Conservation (phyloP, 768 basidiomycete species). For the Pleurotus giganteus region DNA sequence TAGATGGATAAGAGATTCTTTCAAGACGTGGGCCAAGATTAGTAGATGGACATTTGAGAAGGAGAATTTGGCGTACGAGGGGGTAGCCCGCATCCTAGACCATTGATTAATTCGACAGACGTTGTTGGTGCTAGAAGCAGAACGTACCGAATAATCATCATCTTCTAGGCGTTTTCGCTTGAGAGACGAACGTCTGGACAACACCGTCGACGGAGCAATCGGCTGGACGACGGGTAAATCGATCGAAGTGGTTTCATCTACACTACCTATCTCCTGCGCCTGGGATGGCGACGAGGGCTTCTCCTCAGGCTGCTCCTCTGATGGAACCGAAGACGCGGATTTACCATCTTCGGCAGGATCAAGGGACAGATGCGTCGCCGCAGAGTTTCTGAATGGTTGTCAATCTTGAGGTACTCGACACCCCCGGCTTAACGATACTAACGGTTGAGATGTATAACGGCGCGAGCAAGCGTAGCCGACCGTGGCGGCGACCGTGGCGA, state of each 20-base stretch:
- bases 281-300: background rate
- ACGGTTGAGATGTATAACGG: slow-evolving; percentile 31
- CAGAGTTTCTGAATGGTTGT: background rate
- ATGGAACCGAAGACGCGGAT: background rate
- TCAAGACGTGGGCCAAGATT: background rate
- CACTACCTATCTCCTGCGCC: slow-evolving; percentile 3
- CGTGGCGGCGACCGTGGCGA: slow-evolving; percentile 60
- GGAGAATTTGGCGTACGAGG: slow-evolving; percentile 28
- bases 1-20: slow-evolving; percentile 51
- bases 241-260: background rate
- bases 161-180: slow-evolving; percentile 30
- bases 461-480: slow-evolving; percentile 57
- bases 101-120: background rate
- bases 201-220: background rate
- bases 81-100: slow-evolving; percentile 40
- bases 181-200: slow-evolving; percentile 14
- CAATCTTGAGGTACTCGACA: slow-evolving; percentile 7
- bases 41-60: slow-evolving; percentile 2
- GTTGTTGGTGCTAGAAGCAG: slow-evolving; percentile 2
- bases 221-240: background rate
- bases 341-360: background rate
- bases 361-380: background rate
- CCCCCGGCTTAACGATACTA: slow-evolving; percentile 16
- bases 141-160: slow-evolving; percentile 15
- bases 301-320: background rate